Base-by-base conservation (phyloP, 2,329 filamentous ascomycete genomes). In the Ampelomyces quisqualis region DNA sequence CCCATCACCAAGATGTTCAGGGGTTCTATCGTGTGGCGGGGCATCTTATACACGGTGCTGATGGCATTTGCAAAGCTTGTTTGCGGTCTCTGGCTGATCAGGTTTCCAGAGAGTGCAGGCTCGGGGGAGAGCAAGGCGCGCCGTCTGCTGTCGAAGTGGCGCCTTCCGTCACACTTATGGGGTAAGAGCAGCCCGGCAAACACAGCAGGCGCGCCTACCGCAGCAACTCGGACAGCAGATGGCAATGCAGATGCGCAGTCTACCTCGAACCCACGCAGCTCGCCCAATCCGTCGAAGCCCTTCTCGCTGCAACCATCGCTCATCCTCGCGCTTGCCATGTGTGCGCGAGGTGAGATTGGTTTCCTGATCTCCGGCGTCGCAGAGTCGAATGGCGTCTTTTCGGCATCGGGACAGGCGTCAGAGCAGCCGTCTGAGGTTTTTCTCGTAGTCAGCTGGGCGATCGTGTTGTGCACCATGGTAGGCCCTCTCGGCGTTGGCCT, bases 301-400 rank as follows among this genome's bases (percentile, higher is more conserved):
- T 65, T 76, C 3, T 88, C 84, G 0, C 68, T 87, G 1, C 84
- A 88, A 47, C 85, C 86, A 0, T 76, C 81, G 0, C 73, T 77
- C 0, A 81, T 90, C 2, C 68, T 90, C 0, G 82, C 82, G 0
- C 72, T 77, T 13, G 80, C 80, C 2, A 91, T 91, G 86, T 78
- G 85, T 0, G 81, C 86, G 0, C 75, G 86, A n/a, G 86, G 87
- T 1, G 87, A 93, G 61, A 88, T 91, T 22, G 86, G 86, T 0
- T 89, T 89, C 47, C 64, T 91, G 29, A 88, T 93, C 46, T 82
- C 83, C 1, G 80, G 83, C 0, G 64, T 90, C 0, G 84, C 84
- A 0, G 76, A 87, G 54, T 75, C 68, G 4, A 68, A 71, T 10
- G 73, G 75, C 0, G 70, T 79, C 8, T 79, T 79, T 44, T 61